Evolutionary conservation across 805 yeast species (phyloP).

Genomic region (Starmerella bombicola): DNA sequence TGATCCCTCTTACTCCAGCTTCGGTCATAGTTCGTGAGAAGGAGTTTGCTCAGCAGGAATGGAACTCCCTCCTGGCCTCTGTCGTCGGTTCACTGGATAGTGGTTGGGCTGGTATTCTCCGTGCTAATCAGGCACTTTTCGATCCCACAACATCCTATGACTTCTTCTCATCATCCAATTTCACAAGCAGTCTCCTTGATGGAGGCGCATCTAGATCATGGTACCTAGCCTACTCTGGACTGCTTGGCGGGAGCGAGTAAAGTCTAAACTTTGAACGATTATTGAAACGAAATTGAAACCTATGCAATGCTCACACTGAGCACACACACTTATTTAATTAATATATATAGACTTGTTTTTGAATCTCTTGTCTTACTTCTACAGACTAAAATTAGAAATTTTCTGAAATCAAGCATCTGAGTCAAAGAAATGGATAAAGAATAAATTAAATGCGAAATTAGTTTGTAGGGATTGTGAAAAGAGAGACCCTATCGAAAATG

Average conservation of each 20-base stretch:
- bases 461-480: too few relatives aligned
- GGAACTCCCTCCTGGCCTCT: constrained; percentile 40
- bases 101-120: constrained; percentile 56
- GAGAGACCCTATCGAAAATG: too few relatives aligned
- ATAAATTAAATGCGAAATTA: too few relatives aligned
- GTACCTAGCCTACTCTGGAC: constrained; percentile 64
- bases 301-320: too few relatives aligned
- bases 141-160: constrained; percentile 53
- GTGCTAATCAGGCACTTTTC: constrained; percentile 59
- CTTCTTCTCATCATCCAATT: constrained; percentile 46
- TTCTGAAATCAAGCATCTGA: too few relatives aligned
- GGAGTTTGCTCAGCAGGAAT: constrained; percentile 42
- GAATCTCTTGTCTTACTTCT: too few relatives aligned
- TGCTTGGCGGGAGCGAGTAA: constrained; percentile 18
- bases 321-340: too few relatives aligned
- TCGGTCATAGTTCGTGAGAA: constrained; percentile 45
- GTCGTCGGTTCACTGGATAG: constrained; percentile 37
- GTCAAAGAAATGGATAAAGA: too few relatives aligned
- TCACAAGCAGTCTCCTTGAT: constrained; percentile 50
- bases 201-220: constrained; percentile 80
- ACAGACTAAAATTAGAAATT: too few relatives aligned
- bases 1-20: constrained; percentile 60
- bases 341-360: too few relatives aligned
- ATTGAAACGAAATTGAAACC: too few relatives aligned
- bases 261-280: too few relatives aligned